These are phyloP conservation scores for Chytriomyces sp. DNA, from an alignment of 192 early-diverging fungal species.

Conservation along the genomic window DNA sequence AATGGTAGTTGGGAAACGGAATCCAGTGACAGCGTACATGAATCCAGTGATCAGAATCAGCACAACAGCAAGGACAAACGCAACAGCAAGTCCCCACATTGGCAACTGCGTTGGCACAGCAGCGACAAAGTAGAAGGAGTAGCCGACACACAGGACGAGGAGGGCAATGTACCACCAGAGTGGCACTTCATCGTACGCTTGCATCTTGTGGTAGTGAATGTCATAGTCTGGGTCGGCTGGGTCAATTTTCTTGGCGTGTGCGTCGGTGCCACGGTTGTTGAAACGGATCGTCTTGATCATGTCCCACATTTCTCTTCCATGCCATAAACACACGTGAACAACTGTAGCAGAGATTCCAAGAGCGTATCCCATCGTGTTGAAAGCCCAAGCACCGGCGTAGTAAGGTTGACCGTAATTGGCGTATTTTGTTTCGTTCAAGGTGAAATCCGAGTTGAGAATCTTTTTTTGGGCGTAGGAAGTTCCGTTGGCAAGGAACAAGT, in stretches of 20 bases:
- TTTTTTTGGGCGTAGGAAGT: conserved; percentile 14
- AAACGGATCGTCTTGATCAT: conserved; percentile 12
- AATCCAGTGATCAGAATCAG: conserved; percentile 61
- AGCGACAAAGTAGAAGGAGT: conserved; percentile 14
- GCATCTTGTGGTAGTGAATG: conserved; percentile 69
- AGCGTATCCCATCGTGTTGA: conserved; percentile 15
- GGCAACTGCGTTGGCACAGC: conserved; percentile 7
- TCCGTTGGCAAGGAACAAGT: conserved; percentile 22
- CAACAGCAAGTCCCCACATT: conserved; percentile 40
- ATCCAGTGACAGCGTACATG: conserved; percentile 10
- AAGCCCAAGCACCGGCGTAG: conserved; percentile 14
- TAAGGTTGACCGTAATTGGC: conserved; percentile 9
- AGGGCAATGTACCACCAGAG: conserved; percentile 72
- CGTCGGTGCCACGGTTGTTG: background rate
- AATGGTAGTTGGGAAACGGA: background rate
- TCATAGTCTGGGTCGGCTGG: background rate
- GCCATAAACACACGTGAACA: conserved; percentile 33
- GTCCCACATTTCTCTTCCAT: conserved; percentile 12
- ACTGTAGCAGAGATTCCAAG: conserved; percentile 32
- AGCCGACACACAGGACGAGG: conserved; percentile 8
- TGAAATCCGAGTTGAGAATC: conserved; percentile 31
- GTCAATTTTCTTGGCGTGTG: background rate
- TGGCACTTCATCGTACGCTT: conserved; percentile 75
- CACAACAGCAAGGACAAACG: conserved; percentile 53
- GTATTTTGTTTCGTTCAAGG: background rate